Evolutionary conservation across 768 basidiomycete genomes (phyloP).

Genomic region (Symmetrospora coprosmae): DNA sequence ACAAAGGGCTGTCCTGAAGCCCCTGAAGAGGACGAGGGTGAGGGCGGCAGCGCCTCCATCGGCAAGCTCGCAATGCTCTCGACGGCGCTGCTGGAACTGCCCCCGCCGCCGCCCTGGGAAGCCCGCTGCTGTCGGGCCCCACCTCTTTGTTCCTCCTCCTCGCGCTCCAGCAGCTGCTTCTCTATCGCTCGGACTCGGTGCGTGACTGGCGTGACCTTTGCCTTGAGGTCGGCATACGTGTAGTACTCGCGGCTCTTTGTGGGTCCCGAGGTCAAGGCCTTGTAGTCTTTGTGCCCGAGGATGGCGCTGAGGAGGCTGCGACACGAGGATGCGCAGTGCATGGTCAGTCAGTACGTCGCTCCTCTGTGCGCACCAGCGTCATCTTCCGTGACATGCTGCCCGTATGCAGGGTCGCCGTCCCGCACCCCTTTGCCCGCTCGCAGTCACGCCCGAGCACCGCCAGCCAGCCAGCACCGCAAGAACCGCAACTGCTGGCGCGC

Average conservation of each 20-base stretch:
- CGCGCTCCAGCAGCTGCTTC: neutral
- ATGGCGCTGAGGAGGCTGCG: slow-evolving; percentile 10
- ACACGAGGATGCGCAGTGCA: neutral
- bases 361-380: neutral
- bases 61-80: neutral
- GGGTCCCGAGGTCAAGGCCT: neutral
- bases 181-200: slow-evolving; percentile 8
- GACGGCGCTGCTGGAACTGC: neutral
- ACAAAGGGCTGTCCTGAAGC: slow-evolving; percentile 6
- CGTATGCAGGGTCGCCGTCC: too few relatives aligned
- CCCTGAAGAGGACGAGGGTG: neutral
- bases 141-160: neutral
- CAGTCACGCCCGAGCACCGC: neutral
- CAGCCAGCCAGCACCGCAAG: neutral
- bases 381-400: neutral
- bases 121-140: neutral
- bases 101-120: neutral
- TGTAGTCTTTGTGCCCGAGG: slow-evolving; percentile 14
- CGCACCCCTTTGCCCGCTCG: too few relatives aligned
- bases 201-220: neutral
- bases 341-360: neutral
- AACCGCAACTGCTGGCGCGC: neutral
- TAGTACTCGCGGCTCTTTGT: slow-evolving; percentile 12
- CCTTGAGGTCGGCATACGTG: slow-evolving; percentile 16
- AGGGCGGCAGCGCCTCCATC: neutral